Evolutionary conservation across 306 rosid species (phyloP).

Genomic region (Acacia acuminata): DNA sequence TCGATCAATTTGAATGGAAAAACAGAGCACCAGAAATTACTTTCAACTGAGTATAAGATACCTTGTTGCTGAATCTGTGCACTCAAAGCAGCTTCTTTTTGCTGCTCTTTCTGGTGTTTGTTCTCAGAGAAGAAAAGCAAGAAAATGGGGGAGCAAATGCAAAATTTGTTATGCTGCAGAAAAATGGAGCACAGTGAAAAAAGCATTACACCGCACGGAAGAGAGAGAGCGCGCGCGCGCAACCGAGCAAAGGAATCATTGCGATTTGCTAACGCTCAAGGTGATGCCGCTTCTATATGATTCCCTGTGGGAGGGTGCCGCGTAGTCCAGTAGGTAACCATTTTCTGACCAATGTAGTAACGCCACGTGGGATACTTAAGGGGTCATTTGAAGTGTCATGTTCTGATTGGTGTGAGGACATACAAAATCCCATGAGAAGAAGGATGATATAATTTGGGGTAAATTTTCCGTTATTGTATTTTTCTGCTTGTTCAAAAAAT

Average conservation of each 20-base stretch:
- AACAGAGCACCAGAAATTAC: neutral
- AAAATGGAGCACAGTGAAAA: neutral
- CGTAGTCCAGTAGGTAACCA: neutral
- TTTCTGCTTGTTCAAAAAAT: neutral
- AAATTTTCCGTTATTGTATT: neutral
- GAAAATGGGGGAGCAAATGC: slow-evolving; percentile 28
- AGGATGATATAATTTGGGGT: neutral
- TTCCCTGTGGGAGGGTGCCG: too few species aligned
- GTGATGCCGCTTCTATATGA: neutral
- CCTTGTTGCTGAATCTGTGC: neutral
- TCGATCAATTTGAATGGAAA: neutral
- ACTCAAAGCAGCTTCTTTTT: neutral
- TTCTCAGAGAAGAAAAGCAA: slow-evolving; percentile 19
- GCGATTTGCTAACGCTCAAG: neutral
- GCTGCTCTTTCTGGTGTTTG: neutral
- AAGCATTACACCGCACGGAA: neutral
- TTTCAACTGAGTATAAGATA: neutral
- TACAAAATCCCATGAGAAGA: neutral
- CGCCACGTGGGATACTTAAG: neutral
- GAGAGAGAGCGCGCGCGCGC: neutral
- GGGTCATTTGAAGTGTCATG: neutral
- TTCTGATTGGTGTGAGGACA: neutral
- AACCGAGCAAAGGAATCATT: neutral
- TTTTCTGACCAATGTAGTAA: neutral
- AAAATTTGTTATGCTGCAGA: slow-evolving; percentile 34